These are phyloP conservation scores for Torrubiellomyces zombiae DNA, from an alignment of 2,329 filamentous ascomycete species.

Conservation along the genomic window DNA sequence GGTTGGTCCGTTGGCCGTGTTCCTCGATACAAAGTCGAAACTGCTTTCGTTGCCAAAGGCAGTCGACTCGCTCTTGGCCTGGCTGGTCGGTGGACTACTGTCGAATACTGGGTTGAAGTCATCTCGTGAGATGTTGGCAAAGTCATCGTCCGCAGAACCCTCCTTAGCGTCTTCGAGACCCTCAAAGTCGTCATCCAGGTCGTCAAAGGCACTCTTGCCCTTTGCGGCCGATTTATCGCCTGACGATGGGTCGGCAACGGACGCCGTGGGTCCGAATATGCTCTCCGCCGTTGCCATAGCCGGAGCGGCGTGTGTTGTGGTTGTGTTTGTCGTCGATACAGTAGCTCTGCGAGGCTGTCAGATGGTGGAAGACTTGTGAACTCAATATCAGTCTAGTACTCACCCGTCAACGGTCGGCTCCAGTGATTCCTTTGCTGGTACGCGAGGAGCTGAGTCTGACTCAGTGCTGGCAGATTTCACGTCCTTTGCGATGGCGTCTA, in stretches of 20 bases:
- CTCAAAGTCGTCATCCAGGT: constrained; percentile 67
- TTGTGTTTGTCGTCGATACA: too few species aligned
- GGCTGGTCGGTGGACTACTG: constrained; percentile 41
- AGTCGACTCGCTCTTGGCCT: constrained; percentile 35
- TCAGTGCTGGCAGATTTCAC: too few species aligned
- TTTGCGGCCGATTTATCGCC: constrained; percentile 10
- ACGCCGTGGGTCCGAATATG: constrained; percentile 22
- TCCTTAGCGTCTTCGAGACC: constrained; percentile 75
- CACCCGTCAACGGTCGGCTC: constrained; percentile 12
- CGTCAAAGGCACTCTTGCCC: constrained; percentile 46
- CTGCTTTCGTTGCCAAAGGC: constrained; percentile 37
- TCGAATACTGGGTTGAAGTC: constrained; percentile 77
- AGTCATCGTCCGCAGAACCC: constrained; percentile 62
- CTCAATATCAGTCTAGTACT: constrained; percentile 2
- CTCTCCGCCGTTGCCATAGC: constrained; percentile 21
- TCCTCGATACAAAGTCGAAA: constrained; percentile 38
- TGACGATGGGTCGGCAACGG: constrained; percentile 3
- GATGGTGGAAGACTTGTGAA: too few species aligned
- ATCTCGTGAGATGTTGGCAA: constrained; percentile 56
- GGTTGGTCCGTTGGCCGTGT: constrained; percentile 13
- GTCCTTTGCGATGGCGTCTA: background rate
- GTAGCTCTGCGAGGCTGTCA: too few species aligned
- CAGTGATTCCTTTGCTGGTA: constrained; percentile 10
- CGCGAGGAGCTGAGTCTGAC: constrained; percentile 5
- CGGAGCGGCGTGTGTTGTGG: constrained; percentile 8